Conservation (phyloP, 805 yeast species). For the Tetrapisispora pingtungensis region DNA sequence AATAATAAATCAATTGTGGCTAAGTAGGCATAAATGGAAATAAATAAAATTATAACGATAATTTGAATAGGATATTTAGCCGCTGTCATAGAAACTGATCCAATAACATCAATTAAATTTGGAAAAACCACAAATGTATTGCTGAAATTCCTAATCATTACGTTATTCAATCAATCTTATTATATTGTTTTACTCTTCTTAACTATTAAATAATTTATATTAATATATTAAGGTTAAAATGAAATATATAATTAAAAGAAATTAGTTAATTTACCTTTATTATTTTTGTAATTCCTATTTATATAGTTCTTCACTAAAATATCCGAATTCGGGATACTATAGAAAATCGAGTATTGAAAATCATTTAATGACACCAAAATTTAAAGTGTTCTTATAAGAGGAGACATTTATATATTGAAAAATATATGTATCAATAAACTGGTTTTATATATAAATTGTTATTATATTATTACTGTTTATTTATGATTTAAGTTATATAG, state of each 20-base stretch:
- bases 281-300: no score
- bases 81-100: constrained; percentile 42
- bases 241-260: no score
- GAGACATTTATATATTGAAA: background rate
- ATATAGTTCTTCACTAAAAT: no score
- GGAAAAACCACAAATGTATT: constrained; percentile 14
- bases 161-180: background rate
- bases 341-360: background rate
- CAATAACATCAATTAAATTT: constrained; percentile 14
- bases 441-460: no score
- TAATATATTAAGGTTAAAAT: no score
- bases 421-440: no score
- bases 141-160: background rate
- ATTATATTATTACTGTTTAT: no score
- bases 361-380: background rate
- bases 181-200: no score
- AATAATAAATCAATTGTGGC: constrained; percentile 60
- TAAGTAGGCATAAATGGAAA: constrained; percentile 74
- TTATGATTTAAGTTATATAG: background rate
- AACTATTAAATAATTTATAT: no score
- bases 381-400: background rate
- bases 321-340: no score
- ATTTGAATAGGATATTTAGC: constrained; percentile 87
- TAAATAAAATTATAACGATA: constrained; percentile 55
- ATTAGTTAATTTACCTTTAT: no score